These are phyloP conservation scores for Calvatia gigantea DNA, from an alignment of 768 basidiomycete species.

Conservation along the genomic window DNA sequence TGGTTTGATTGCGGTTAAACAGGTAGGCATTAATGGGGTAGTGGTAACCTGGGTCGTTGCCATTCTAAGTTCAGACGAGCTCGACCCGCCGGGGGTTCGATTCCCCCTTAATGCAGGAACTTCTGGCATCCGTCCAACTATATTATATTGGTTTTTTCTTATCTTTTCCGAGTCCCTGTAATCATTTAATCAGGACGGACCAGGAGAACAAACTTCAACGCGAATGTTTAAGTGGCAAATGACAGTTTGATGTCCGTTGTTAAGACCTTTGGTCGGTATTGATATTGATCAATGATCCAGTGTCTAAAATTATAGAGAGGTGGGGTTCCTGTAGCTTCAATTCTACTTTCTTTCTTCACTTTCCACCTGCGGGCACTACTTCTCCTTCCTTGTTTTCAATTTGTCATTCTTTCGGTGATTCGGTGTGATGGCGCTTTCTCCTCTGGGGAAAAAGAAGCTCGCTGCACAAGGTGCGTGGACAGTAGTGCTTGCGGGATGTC, in stretches of 20 bases:
- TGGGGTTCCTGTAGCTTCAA: neutral
- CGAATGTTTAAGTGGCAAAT: too few relatives aligned
- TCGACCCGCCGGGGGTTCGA: slow-evolving; percentile 89
- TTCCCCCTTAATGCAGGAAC: slow-evolving; percentile 76
- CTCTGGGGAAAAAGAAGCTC: slow-evolving; percentile 26
- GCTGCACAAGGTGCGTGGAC: slow-evolving; percentile 27
- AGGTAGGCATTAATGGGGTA: slow-evolving; percentile 15
- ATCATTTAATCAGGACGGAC: too few relatives aligned
- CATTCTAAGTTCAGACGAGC: slow-evolving; percentile 12
- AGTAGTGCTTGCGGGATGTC: neutral
- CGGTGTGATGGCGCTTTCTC: slow-evolving; percentile 17
- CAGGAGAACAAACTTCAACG: too few relatives aligned
- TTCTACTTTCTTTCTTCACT: neutral
- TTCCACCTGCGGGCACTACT: neutral
- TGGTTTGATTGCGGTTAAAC: neutral
- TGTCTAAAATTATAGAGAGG: neutral
- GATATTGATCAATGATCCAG: neutral
- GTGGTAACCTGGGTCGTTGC: slow-evolving; percentile 21
- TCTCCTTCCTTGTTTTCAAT: slow-evolving; percentile 10
- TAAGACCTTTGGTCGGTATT: too few relatives aligned
- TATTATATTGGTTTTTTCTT: neutral
- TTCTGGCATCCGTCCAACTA: neutral
- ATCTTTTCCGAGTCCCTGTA: neutral
- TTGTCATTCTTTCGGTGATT: slow-evolving; percentile 1
- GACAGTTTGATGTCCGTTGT: too few relatives aligned